Base-by-base conservation (phyloP, 2,329 filamentous ascomycete genomes). In the Cladosporium sp. region DNA sequence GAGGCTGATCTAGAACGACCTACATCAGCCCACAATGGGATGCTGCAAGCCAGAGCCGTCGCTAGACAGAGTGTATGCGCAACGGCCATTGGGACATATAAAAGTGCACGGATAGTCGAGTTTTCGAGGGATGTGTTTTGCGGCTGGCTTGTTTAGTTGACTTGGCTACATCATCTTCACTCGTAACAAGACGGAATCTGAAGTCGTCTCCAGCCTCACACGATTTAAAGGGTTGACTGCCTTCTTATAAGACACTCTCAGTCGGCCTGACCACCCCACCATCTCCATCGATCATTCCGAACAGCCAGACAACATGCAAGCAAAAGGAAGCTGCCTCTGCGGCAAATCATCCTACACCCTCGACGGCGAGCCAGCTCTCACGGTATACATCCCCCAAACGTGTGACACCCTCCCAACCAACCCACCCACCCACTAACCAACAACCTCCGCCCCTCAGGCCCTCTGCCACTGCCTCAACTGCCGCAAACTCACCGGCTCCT, bases 291-390 rank as follows among this genome's bases (percentile, higher is more conserved):
- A 53, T 21, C 25, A 8, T 32, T 28, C 21, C 58, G 14, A 25
- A 16, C 28, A 51, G 4, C n/a, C 72, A 74, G 71, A 70, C 71
- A 63, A 68, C 23, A 63, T 62, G 59, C 48, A 61, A 36, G 59
- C 25, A 57, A 66, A 64, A 58, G 66, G 66, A 18, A 58, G 51
- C 63, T 67, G 58, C 51, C 30, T 57, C 18, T 65, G 66, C 59
- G 58, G 58, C 58, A 43, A 65, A 64, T 65, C 65, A 8, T 54
- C 61, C n/a, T 66, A 64, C 48, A 54, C 60, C 1, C 43, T 66
- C 57, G 48, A 62, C 18, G 65, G 60, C 25, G 60, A 66, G 30
- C 59, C 64, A 16, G 43, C 28, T 16, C 1, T 36, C 6, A 53
- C 59, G 5, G 59, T 63, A n/a, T n/a, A 21, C 30, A 46, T 7